Percentiles rank a stretch among this genome's conserved stretches.
phyloP scores from a whole-genome alignment of 495 filamentous ascomycete species.

The Aspergillus hancockii region DNA sequence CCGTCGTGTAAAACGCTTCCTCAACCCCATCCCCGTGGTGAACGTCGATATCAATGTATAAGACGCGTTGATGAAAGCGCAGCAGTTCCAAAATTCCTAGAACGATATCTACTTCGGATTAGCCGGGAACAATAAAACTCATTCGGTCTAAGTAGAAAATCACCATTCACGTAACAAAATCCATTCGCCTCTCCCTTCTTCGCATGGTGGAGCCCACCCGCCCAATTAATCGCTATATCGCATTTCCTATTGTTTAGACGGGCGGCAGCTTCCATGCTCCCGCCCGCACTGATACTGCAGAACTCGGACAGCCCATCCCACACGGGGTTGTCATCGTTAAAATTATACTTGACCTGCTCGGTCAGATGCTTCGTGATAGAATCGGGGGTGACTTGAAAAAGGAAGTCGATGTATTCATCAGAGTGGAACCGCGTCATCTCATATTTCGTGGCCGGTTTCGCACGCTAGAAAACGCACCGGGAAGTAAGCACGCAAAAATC shows the following conservation, averaged over 20 bases:
- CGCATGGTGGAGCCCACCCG: conserved; percentile 93
- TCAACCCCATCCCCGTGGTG: conserved; percentile 98
- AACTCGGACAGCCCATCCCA: conserved; percentile 98
- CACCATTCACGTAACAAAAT: conserved; percentile 99
- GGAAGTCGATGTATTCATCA: conserved; percentile 98
- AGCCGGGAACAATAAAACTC: conserved; percentile 7
- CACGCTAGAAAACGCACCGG: conserved; percentile 60
- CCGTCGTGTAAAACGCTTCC: conserved; percentile 96
- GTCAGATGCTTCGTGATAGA: conserved; percentile 94
- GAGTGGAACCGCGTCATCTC: conserved; percentile 99
- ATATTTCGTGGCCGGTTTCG: conserved; percentile 90
- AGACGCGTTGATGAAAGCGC: conserved; percentile 85
- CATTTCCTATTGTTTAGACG: conserved; percentile 90
- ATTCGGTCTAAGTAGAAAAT: background rate
- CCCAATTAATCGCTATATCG: conserved; percentile 99
- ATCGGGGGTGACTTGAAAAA: conserved; percentile 95
- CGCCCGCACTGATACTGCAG: conserved; percentile 95
- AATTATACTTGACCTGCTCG: conserved; percentile 96
- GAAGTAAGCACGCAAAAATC: conserved; percentile 9
- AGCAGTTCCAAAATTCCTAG: conserved; percentile 95
- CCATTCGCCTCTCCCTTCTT: conserved; percentile 96
- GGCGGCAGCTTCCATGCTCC: conserved; percentile 95
- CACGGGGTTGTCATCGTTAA: conserved; percentile 96
- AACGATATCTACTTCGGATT: conserved; percentile 72
- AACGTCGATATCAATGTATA: conserved; percentile 98